Evolutionary conservation across 2,329 filamentous ascomycete species (phyloP).

Genomic region (Capronia coronata): DNA sequence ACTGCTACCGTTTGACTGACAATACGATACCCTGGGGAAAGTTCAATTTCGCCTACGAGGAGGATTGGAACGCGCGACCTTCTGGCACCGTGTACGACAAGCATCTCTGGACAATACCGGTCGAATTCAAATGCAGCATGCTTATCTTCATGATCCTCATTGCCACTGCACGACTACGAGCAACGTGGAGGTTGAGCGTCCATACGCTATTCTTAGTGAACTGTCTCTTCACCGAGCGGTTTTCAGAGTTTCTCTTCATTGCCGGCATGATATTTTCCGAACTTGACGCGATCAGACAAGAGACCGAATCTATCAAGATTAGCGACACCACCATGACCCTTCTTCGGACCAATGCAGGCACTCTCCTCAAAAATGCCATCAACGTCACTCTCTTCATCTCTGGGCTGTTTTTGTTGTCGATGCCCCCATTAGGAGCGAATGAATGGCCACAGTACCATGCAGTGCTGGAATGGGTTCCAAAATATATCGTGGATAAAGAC

Average conservation of each 20-base stretch:
- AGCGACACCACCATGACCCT: background rate
- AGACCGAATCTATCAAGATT: background rate
- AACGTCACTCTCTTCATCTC: conserved; percentile 1
- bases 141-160: conserved; percentile 14
- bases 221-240: conserved; percentile 4
- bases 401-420: conserved; percentile 15
- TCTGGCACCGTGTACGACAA: conserved; percentile 28
- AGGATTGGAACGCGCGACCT: conserved; percentile 1
- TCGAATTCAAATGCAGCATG: conserved; percentile 41
- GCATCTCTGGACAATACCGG: conserved; percentile 43
- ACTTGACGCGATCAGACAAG: conserved; percentile 6
- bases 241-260: conserved; percentile 8
- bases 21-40: conserved; percentile 12
- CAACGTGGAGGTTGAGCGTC: conserved; percentile 5
- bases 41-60: background rate
- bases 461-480: conserved; percentile 2
- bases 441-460: background rate
- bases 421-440: conserved; percentile 5
- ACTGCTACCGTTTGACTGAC: conserved; percentile 12
- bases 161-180: conserved; percentile 3
- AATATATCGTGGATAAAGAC: conserved; percentile 11
- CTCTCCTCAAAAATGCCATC: background rate
- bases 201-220: conserved; percentile 2
- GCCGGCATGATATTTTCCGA: conserved; percentile 16
- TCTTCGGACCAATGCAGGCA: background rate